These are phyloP conservation scores for Ajuga reptans DNA, from an alignment of 305 asterid genomes.

Conservation along the genomic window DNA sequence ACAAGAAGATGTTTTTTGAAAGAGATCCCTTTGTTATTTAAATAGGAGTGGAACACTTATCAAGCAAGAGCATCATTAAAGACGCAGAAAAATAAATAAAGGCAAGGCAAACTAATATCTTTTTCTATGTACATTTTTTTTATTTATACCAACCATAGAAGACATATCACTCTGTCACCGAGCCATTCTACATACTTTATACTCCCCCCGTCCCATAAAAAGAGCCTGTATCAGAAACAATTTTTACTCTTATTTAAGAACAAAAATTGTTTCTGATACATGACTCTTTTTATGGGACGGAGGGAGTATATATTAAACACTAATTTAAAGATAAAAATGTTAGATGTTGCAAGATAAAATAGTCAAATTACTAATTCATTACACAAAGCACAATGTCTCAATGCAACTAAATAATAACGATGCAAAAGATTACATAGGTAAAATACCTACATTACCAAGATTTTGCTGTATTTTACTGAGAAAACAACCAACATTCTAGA, in stretches of 20 bases:
- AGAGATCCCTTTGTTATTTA: not conserved
- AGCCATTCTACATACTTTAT: not conserved
- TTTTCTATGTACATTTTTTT: not conserved
- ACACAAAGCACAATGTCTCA: not conserved
- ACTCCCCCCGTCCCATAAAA: too few species aligned
- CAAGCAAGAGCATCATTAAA: not conserved
- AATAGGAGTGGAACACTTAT: not conserved
- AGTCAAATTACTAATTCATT: not conserved
- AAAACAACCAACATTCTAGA: not conserved
- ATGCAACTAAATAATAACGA: not conserved
- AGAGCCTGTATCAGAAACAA: too few species aligned
- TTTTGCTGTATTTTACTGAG: not conserved
- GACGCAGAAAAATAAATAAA: not conserved
- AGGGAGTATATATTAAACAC: not conserved
- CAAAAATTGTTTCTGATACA: too few species aligned
- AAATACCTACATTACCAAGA: not conserved
- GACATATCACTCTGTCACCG: not conserved
- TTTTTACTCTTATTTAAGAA: too few species aligned
- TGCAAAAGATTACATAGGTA: not conserved
- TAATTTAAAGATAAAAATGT: not conserved
- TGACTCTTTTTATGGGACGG: too few species aligned
- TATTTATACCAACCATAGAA: not conserved
- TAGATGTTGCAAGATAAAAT: constrained; percentile 1
- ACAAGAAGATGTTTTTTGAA: not conserved
- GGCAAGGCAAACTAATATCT: not conserved